Conservation (phyloP, 257 asterid species). For the Rhazya stricta region DNA sequence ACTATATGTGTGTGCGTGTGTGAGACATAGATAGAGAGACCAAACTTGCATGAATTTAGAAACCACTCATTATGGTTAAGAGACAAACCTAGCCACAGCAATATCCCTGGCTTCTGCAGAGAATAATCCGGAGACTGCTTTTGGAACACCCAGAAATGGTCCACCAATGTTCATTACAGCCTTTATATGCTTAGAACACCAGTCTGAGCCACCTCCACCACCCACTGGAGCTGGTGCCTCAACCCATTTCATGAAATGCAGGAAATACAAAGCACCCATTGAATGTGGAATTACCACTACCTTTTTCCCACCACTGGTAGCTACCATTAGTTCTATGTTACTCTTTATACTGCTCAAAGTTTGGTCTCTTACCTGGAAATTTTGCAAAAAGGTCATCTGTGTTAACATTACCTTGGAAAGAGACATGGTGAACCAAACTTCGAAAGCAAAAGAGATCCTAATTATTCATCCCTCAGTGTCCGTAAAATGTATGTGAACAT, state of each 20-base stretch:
- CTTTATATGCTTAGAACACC: conserved; percentile 79
- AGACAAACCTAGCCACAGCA: conserved; percentile 63
- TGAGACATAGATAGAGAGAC: neutral
- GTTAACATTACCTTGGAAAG: neutral
- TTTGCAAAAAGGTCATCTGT: conserved; percentile 17
- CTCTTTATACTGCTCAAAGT: conserved; percentile 72
- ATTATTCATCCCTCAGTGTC: neutral
- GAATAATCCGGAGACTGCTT: conserved; percentile 64
- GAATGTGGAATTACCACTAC: conserved; percentile 81
- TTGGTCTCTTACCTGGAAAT: conserved; percentile 68
- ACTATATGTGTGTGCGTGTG: neutral
- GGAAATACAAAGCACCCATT: conserved; percentile 75
- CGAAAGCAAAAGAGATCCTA: neutral
- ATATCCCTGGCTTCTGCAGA: conserved; percentile 85
- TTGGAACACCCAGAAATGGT: conserved; percentile 82
- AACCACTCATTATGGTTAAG: conserved; percentile 16
- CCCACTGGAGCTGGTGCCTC: conserved; percentile 78
- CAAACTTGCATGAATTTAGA: neutral
- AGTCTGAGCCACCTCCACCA: conserved; percentile 80
- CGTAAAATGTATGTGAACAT: neutral
- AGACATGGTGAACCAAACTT: conserved; percentile 9
- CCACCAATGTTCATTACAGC: conserved; percentile 81
- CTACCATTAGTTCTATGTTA: conserved; percentile 73
- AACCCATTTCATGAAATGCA: conserved; percentile 93
- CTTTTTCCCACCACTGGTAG: conserved; percentile 63